Conservation (phyloP, 495 filamentous ascomycete genomes). For the Entonaema liquescens region DNA sequence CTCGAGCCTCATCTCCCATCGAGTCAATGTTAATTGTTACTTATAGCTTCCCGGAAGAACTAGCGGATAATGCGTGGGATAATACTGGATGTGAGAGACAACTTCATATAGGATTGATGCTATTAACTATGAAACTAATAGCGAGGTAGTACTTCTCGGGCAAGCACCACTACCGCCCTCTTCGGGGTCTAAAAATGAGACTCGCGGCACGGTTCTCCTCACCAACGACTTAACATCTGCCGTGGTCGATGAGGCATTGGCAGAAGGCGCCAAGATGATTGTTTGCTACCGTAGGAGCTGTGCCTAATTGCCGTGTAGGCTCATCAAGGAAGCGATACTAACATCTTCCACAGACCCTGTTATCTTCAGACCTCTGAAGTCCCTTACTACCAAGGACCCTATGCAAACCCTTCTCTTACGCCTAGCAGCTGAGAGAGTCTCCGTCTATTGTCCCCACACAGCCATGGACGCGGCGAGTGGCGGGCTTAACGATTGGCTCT, state of each 20-base stretch:
- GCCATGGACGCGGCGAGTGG: conserved; percentile 88
- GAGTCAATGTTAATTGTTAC: conserved; percentile 13
- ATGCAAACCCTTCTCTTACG: conserved; percentile 87
- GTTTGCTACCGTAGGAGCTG: conserved; percentile 81
- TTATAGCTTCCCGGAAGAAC: conserved; percentile 81
- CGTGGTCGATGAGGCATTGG: conserved; percentile 92
- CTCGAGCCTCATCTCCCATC: conserved; percentile 7
- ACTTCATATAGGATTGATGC: not conserved
- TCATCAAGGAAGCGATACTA: not conserved
- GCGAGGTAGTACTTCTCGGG: conserved; percentile 40
- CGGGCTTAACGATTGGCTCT: conserved; percentile 95
- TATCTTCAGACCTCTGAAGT: conserved; percentile 92
- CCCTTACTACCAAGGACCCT: conserved; percentile 80
- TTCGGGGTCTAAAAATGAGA: not conserved
- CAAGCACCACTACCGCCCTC: conserved; percentile 36
- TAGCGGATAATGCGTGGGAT: conserved; percentile 92
- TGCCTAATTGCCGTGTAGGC: not conserved
- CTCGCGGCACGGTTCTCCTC: conserved; percentile 68
- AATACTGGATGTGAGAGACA: conserved; percentile 81
- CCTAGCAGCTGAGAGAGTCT: conserved; percentile 87
- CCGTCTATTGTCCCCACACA: conserved; percentile 95
- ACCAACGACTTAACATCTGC: conserved; percentile 89
- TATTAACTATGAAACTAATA: conserved; percentile 12
- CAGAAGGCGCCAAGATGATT: conserved; percentile 75
- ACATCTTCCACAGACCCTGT: conserved; percentile 76